Percentiles rank a stretch among this genome's conserved stretches.
Conservation (phyloP, 2,329 filamentous ascomycete genomes). For the Rhinocladiella similis region DNA sequence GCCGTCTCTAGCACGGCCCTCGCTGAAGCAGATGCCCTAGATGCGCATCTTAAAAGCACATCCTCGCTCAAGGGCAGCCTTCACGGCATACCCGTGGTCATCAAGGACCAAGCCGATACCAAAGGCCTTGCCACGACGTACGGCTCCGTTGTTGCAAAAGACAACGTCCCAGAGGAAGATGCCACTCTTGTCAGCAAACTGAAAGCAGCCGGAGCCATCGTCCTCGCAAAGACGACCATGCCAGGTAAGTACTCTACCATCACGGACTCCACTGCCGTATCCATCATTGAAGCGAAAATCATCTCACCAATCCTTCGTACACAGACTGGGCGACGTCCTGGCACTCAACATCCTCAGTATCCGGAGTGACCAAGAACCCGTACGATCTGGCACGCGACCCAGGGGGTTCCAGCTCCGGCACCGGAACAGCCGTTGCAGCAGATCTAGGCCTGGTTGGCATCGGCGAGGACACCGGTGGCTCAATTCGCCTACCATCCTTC, state of each 20-base stretch:
- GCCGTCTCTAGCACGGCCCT: conserved; percentile 53
- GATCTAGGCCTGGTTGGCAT: conserved; percentile 60
- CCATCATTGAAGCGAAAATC: background rate
- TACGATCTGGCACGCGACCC: conserved; percentile 65
- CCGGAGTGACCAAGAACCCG: conserved; percentile 64
- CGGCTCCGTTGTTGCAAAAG: conserved; percentile 49
- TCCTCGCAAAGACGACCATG: conserved; percentile 55
- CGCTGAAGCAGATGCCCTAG: conserved; percentile 47
- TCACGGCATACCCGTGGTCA: conserved; percentile 55
- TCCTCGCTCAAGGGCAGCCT: conserved; percentile 42
- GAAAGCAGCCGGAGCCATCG: conserved; percentile 50
- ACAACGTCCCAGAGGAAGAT: conserved; percentile 46
- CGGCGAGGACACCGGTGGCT: conserved; percentile 54
- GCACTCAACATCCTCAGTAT: conserved; percentile 60
- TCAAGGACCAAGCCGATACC: conserved; percentile 66
- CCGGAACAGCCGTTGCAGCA: conserved; percentile 59
- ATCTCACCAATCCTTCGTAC: background rate
- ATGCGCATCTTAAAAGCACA: conserved; percentile 40
- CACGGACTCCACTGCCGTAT: background rate
- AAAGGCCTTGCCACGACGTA: conserved; percentile 58
- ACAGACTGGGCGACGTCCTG: conserved; percentile 55
- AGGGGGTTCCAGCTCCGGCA: conserved; percentile 64
- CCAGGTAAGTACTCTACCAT: conserved; percentile 28
- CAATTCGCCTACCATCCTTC: conserved; percentile 47
- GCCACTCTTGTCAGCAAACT: conserved; percentile 53